A percentile compares a stretch with the other conserved stretches of the same genome.
Conservation (phyloP, 2,329 filamentous ascomycete genomes). For the Diaporthe australafricana region DNA sequence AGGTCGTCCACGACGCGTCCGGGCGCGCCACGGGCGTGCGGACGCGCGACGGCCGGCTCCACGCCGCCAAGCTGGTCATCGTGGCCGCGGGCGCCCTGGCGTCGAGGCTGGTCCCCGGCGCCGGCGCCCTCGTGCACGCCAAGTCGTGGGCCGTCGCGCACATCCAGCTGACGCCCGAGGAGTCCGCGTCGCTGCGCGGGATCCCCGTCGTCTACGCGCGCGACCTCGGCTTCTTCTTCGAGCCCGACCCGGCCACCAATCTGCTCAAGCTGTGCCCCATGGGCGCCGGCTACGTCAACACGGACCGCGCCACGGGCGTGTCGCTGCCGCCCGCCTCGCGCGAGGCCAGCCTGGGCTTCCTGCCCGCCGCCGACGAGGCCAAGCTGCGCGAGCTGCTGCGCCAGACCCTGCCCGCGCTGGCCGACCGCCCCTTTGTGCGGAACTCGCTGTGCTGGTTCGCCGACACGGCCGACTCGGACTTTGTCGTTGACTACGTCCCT, state of each 20-base stretch:
- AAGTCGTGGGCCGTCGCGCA: conserved; percentile 71
- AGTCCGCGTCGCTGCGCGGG: conserved; percentile 64
- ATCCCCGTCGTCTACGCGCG: conserved; percentile 72
- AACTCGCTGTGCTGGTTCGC: conserved; percentile 73
- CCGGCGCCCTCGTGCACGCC: conserved; percentile 63
- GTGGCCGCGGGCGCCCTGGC: conserved; percentile 64
- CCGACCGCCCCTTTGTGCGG: conserved; percentile 66
- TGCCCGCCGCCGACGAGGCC: conserved; percentile 64
- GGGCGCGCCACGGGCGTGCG: conserved; percentile 43
- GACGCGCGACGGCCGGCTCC: conserved; percentile 42
- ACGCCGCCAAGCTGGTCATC: conserved; percentile 56
- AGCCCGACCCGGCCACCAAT: conserved; percentile 68
- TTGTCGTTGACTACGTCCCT: conserved; percentile 69
- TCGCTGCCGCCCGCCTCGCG: conserved; percentile 51
- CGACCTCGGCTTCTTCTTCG: conserved; percentile 74
- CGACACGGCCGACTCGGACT: conserved; percentile 70
- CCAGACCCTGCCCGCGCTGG: conserved; percentile 64
- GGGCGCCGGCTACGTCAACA: conserved; percentile 67
- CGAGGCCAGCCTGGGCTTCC: conserved; percentile 54
- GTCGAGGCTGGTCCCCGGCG: conserved; percentile 58
- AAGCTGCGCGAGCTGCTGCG: conserved; percentile 62
- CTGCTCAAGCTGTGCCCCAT: conserved; percentile 71
- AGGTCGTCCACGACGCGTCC: conserved; percentile 52
- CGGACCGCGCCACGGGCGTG: conserved; percentile 44
- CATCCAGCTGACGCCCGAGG: conserved; percentile 65